Evolutionary conservation across 2,329 filamentous ascomycete genomes (phyloP).

Genomic region (Trichoderma endophyticum): DNA sequence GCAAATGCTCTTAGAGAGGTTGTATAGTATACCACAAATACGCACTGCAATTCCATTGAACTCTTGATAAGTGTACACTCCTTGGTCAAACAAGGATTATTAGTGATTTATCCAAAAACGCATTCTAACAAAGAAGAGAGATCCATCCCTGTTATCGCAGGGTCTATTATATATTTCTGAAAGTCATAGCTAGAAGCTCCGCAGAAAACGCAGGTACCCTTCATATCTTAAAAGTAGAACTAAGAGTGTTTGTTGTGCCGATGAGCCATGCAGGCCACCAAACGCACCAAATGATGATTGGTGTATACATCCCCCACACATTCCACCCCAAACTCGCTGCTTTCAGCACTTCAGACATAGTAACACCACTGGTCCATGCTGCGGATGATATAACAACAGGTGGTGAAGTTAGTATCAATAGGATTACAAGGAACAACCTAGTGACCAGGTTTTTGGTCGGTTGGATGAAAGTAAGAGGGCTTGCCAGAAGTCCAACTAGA

Average conservation of each 20-base stretch:
- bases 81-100: background rate
- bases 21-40: constrained; percentile 29
- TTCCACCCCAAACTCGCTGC: constrained; percentile 84
- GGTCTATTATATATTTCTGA: background rate
- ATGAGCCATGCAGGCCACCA: constrained; percentile 93
- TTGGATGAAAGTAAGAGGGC: constrained; percentile 73
- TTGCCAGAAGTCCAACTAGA: constrained; percentile 73
- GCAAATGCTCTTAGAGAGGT: background rate
- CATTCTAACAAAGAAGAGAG: background rate
- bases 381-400: constrained; percentile 51
- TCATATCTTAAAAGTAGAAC: constrained; percentile 26
- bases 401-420: constrained; percentile 62
- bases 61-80: background rate
- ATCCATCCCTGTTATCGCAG: background rate
- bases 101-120: background rate
- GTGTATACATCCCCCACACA: constrained; percentile 85
- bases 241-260: constrained; percentile 55
- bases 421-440: constrained; percentile 42
- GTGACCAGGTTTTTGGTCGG: constrained; percentile 42
- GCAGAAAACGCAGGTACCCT: background rate
- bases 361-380: constrained; percentile 40
- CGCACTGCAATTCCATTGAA: background rate
- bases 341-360: constrained; percentile 58
- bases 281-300: constrained; percentile 86
- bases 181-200: background rate